Evolutionary conservation across 2,329 filamentous ascomycete species (phyloP).

Genomic region (Colletotrichum siamense): DNA sequence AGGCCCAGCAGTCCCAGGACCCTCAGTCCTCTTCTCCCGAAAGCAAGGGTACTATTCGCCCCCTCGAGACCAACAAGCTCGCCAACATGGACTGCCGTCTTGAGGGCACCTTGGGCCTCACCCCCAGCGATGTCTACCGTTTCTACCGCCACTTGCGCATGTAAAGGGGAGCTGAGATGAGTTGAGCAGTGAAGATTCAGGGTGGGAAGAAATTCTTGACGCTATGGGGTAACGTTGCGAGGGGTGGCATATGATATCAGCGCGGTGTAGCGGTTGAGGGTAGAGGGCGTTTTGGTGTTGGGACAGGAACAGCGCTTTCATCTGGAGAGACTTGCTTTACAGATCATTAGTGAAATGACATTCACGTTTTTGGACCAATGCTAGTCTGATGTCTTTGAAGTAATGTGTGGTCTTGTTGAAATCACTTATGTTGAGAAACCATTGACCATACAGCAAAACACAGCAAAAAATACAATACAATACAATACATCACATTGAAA

Average conservation of each 20-base stretch:
- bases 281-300: not conserved
- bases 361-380: not conserved
- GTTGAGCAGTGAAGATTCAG: not conserved
- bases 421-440: not conserved
- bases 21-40: not conserved
- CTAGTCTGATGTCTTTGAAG: not conserved
- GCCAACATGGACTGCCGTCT: slow-evolving; percentile 24
- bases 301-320: not conserved
- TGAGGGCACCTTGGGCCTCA: not conserved
- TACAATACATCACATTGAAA: too few relatives aligned
- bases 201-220: not conserved
- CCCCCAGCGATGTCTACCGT: not conserved
- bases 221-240: not conserved
- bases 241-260: not conserved
- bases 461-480: too few relatives aligned
- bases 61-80: slow-evolving; percentile 19
- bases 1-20: not conserved
- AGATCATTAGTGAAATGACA: not conserved
- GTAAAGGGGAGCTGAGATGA: not conserved
- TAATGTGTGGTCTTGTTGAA: not conserved
- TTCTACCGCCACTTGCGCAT: not conserved
- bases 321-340: not conserved
- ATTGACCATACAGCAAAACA: not conserved
- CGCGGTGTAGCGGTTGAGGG: not conserved
- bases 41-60: not conserved